Evolutionary conservation across 2,329 filamentous ascomycete genomes (phyloP), one percentile per base, ranked within the genome.

Genomic region (Colletotrichum lupini): DNA sequence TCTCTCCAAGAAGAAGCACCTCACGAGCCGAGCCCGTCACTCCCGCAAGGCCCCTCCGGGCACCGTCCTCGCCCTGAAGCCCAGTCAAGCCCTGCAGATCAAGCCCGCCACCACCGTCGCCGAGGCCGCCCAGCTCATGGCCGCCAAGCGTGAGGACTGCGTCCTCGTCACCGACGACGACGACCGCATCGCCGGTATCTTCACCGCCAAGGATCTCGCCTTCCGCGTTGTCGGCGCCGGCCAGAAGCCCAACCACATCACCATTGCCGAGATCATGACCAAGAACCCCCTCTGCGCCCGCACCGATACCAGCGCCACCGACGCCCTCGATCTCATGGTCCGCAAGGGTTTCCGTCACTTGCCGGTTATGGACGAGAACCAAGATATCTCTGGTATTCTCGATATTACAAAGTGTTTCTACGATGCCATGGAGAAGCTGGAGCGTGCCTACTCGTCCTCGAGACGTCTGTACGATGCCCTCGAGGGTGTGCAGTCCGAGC

Each of bases 351-450:
- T 99, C 88, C 92, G 97, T 78, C 97, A 99, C 86, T 84, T 99
- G 80, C 97, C 97, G 3, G 97, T 99, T 76, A 99, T 99, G 97
- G 97, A 99, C 84, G 97, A 99, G 87, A 98, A 99, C 83, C 97
- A 99, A 84, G 96, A 99, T 81, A 99, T 99, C 75, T 97, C 95
- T 8, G 97, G 97, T 87, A 95, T 99, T 77, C 87, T 99, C 67
- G 97, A 99, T 83, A 99, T 99, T 79, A 99, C 97, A 70, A 99
- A 98, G 85, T 99, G 97, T 85, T 99, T 99, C 84, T 99, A 99
- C 85, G 97, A 99, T 85, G 97, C 97, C 56, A 99, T 99, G 97
- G 97, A 99, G 87, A 99, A 99, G 87, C 87, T 99, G 74, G 97
- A 99, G 87, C 93, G 97, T 64, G 97, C 97, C 63, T 99, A 99